phyloP scores from a whole-genome alignment of 2,329 filamentous ascomycete species.

The Bipolaris gigantea region DNA sequence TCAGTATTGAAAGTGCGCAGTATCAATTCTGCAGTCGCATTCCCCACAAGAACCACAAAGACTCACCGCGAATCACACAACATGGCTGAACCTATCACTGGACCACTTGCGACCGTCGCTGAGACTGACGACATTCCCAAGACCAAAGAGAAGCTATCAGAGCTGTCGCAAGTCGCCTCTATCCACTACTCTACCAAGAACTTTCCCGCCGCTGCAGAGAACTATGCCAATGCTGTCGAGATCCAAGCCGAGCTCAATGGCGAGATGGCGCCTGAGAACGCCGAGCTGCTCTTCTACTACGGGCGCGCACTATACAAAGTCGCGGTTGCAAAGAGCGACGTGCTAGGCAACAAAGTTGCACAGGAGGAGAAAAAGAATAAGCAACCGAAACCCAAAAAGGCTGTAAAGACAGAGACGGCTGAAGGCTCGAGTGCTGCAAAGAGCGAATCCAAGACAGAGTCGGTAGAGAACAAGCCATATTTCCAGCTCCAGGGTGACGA shows the following conservation, averaged over 20 bases:
- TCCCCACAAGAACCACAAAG: neutral
- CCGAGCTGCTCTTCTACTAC: conserved; percentile 91
- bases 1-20: neutral
- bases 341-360: conserved; percentile 79
- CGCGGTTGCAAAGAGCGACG: conserved; percentile 90
- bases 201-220: conserved; percentile 80
- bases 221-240: conserved; percentile 86
- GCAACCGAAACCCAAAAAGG: conserved; percentile 55
- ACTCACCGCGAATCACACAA: neutral
- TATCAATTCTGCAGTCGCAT: conserved; percentile 9
- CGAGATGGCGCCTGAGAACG: conserved; percentile 87
- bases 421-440: conserved; percentile 35
- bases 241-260: conserved; percentile 90
- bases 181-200: conserved; percentile 88
- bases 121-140: conserved; percentile 37
- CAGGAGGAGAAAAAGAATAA: conserved; percentile 59
- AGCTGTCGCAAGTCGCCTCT: conserved; percentile 78
- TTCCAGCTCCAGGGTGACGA: conserved; percentile 96
- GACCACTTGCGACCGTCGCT: conserved; percentile 23
- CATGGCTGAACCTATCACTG: conserved; percentile 32
- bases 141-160: conserved; percentile 67
- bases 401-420: conserved; percentile 44
- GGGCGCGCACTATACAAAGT: conserved; percentile 92
- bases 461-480: conserved; percentile 68
- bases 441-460: conserved; percentile 50